phyloP scores from a whole-genome alignment of 768 basidiomycete genomes.

The Termitomyces sp. region DNA sequence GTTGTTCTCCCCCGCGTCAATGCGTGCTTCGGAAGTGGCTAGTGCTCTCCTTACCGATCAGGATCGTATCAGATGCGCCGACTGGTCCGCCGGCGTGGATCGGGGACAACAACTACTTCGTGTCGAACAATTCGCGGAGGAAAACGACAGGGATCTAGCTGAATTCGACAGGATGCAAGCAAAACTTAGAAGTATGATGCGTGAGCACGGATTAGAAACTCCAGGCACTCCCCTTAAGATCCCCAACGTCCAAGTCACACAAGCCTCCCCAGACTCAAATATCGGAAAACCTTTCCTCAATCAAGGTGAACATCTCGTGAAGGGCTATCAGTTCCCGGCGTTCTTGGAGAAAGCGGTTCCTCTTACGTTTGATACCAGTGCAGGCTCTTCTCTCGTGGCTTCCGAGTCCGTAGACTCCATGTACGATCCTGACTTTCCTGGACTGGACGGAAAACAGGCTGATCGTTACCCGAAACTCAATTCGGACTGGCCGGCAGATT shows the following conservation, averaged over 20 bases:
- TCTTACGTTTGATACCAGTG: neutral
- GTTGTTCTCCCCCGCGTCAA: conserved; percentile 6
- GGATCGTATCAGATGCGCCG: neutral
- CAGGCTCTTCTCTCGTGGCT: neutral
- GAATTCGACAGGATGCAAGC: neutral
- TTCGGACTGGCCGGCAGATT: conserved; percentile 5
- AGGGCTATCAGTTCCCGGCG: neutral
- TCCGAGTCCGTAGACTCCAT: conserved; percentile 1
- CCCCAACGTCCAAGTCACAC: neutral
- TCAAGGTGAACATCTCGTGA: neutral
- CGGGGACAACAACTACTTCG: neutral
- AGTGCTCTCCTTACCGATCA: neutral
- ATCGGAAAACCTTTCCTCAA: neutral
- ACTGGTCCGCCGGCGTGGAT: neutral
- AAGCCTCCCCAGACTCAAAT: neutral
- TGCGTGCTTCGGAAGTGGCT: conserved; percentile 4
- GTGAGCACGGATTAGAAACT: neutral
- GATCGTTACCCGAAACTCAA: neutral
- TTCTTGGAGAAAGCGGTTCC: conserved; percentile 7
- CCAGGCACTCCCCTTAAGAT: conserved; percentile 1
- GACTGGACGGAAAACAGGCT: conserved; percentile 4
- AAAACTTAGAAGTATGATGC: neutral
- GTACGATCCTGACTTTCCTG: conserved; percentile 7
- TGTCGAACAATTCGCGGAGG: neutral
- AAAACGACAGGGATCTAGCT: neutral